Evolutionary conservation across 176 grass and related monocot genomes (phyloP), one percentile per base, ranked within the genome.

Genomic region (Triticum urartu): DNA sequence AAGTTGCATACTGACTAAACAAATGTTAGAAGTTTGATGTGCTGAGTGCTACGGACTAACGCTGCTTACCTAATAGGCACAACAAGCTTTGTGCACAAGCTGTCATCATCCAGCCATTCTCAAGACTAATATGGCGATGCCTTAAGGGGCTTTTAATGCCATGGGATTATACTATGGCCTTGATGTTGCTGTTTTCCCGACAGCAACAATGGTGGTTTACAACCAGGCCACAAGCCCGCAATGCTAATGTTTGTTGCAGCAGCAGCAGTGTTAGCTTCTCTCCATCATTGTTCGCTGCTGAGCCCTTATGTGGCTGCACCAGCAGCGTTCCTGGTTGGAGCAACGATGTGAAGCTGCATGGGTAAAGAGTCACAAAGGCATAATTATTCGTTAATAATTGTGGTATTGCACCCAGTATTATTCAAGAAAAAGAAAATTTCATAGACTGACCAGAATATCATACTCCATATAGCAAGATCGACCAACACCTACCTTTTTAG

Each of bases 21-120:
- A 72, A 54, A 32, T 14, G 2, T 77, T 12, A 17, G 0, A 71
- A 71, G 75, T 7, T 71, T 69, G 20, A 48, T 50, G 25, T 78
- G 7, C 66, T 35, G 1, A 81, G 75, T 86, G 72, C 18, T 72
- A 64, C 22, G 5, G 22, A 73, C 39, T 73, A 73, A 73, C 70
- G 13, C 39, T 79, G 48, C 58, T 79, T 64, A 61, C 42, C n/a
- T 83, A 83, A 71, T 64, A 38, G 80, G 79, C 79, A 81, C 33
- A 83, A 52, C 54, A 71, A 67, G 72, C 30, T 86, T 70, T 83
- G 35, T 81, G 40, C 72, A 4, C 76, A 73, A 82, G 62, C 62
- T 52, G 13, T 71, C 83, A 24, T 81, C 64, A 64, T 83, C 78
- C 73, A 47, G 35, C 78, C 26, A 52, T 83, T 33, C 42, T 79